phyloP scores from a whole-genome alignment of 1,139 yeast genomes.

The Arxiozyma telluris region DNA sequence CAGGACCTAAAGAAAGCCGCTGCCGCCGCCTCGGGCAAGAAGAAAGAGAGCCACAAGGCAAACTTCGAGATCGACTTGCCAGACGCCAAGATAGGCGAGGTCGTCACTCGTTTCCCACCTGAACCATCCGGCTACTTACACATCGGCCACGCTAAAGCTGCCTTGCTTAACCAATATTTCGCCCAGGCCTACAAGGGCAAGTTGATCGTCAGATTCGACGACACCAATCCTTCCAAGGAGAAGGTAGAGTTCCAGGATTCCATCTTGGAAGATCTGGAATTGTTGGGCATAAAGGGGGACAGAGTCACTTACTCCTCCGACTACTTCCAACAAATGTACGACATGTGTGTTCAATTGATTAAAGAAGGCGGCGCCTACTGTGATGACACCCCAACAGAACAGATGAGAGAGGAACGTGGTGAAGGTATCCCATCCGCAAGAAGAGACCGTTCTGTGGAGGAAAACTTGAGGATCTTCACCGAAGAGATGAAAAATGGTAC shows the following conservation, averaged over 20 bases:
- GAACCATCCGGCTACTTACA: constrained; percentile 88
- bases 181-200: constrained; percentile 92
- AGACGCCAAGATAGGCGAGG: constrained; percentile 85
- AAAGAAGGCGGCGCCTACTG: constrained; percentile 94
- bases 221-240: constrained; percentile 94
- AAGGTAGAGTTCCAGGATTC: constrained; percentile 87
- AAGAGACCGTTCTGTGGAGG: constrained; percentile 87
- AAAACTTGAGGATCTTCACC: constrained; percentile 73
- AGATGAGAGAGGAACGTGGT: constrained; percentile 97
- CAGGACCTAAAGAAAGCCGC: constrained; percentile 66
- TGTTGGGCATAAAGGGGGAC: constrained; percentile 89
- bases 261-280: constrained; percentile 77
- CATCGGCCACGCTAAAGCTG: constrained; percentile 98
- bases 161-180: constrained; percentile 87
- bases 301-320: constrained; percentile 80
- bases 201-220: constrained; percentile 90
- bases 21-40: constrained; percentile 50
- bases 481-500: constrained; percentile 91
- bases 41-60: constrained; percentile 77
- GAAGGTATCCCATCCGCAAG: constrained; percentile 87
- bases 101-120: constrained; percentile 91
- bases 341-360: constrained; percentile 71
- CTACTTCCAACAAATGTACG: constrained; percentile 85
- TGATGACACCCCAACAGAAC: constrained; percentile 88
- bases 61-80: constrained; percentile 87